Base-by-base conservation (phyloP, 2,329 filamentous ascomycete species). In the Colletotrichum sojae region DNA sequence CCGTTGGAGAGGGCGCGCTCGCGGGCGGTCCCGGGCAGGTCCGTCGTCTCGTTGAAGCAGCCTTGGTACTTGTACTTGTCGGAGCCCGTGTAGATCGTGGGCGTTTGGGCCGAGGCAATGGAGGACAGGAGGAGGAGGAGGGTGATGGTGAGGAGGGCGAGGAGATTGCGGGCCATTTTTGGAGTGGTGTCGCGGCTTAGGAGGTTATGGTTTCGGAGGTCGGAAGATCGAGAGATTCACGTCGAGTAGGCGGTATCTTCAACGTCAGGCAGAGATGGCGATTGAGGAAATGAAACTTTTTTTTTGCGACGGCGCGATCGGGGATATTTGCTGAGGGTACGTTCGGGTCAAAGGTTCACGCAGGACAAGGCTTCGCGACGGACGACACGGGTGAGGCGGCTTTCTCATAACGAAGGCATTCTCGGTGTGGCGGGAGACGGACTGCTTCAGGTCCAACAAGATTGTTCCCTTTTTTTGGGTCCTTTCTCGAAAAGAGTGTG, bases 41-140 rank as follows among this genome's bases (percentile, higher is more conserved):
- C 78, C n/a, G 81, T 83, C 2, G 87, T 89, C 75, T 90, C 88
- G 73, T 88, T 88, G 79, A 79, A 89, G 79, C 88, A 90, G 64
- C 88, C 88, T n/a, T 78, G 75, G 77, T 89, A 89, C 16, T 63
- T 71, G 78, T 88, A 89, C 52, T 73, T 75, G 36, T 73, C 71
- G 6, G 78, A 77, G 46, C 73, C 74, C 56, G 75, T 76, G 76
- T 81, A 84, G 72, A 83, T 76, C 5, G 69, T 73, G 36, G 76
- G 72, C 20, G 52, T 54, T 53, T 72, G 54, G 12, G 73, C 72
- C 6, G 71, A 16, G 18, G 72, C 71, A n/a, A 75, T 59, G 9
- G 65, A 36, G 27, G 70, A 55, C 10, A 71, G 31, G 16, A 70
- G 8, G 18, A 72, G n/a, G 20, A 69, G 54, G 36, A 71, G 46